Conservation (phyloP, 2,329 filamentous ascomycete genomes). For the Ascochyta koolunga region DNA sequence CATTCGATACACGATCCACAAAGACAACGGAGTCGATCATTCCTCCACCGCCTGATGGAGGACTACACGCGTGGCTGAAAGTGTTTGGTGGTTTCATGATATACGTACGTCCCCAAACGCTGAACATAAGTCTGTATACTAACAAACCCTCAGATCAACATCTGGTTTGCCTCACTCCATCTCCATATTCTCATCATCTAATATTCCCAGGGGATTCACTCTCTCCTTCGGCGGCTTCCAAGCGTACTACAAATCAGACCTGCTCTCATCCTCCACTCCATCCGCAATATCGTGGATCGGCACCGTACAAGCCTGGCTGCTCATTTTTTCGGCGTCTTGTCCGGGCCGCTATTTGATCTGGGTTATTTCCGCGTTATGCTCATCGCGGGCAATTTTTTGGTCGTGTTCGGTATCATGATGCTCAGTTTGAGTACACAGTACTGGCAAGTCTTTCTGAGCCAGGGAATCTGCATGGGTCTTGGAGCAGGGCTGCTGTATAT, state of each 20-base stretch:
- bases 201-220: slow-evolving; percentile 47
- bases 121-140: neutral
- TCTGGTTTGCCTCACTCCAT: slow-evolving; percentile 32
- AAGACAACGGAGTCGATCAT: slow-evolving; percentile 32
- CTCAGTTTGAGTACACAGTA: slow-evolving; percentile 61
- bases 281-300: slow-evolving; percentile 55
- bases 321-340: slow-evolving; percentile 60
- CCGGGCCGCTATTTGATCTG: slow-evolving; percentile 55
- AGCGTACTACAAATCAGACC: slow-evolving; percentile 52
- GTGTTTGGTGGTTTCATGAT: slow-evolving; percentile 48
- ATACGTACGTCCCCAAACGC: slow-evolving; percentile 22
- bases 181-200: neutral
- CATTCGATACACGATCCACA: slow-evolving; percentile 28
- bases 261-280: slow-evolving; percentile 44
- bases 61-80: slow-evolving; percentile 48
- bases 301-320: slow-evolving; percentile 52
- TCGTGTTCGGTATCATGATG: slow-evolving; percentile 70
- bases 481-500: slow-evolving; percentile 47
- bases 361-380: slow-evolving; percentile 55
- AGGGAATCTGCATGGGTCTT: slow-evolving; percentile 58
- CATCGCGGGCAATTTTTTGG: slow-evolving; percentile 55
- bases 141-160: slow-evolving; percentile 33
- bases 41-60: slow-evolving; percentile 46
- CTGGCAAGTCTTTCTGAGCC: slow-evolving; percentile 61
- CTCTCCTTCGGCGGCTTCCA: slow-evolving; percentile 53